Conservation (phyloP, 208 protist species). For the Wallacemonas sp. region DNA sequence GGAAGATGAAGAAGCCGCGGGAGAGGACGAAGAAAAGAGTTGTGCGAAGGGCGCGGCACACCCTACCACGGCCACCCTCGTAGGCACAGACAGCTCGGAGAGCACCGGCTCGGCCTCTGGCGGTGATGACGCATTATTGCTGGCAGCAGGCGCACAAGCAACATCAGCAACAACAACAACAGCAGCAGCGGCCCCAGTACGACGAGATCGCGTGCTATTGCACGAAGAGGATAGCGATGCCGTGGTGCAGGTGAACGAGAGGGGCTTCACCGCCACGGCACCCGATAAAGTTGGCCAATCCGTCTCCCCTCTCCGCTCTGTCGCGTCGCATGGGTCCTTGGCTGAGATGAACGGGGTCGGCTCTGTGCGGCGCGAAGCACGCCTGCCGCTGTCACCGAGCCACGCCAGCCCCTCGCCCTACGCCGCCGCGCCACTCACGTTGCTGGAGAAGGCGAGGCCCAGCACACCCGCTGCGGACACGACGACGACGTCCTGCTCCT, state of each 20-base stretch:
- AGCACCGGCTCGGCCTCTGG: no score
- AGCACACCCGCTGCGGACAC: not conserved
- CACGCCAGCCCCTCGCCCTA: no score
- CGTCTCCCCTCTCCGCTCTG: no score
- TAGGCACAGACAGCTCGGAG: no score
- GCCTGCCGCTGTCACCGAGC: not conserved
- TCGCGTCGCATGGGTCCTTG: no score
- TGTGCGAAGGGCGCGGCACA: not conserved
- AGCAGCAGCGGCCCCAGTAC: not conserved
- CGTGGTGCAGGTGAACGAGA: slow-evolving; percentile 3
- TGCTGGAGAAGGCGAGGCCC: not conserved
- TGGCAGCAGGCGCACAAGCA: no score
- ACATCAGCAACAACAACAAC: slow-evolving; percentile 17
- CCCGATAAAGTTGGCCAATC: not conserved
- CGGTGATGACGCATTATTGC: no score
- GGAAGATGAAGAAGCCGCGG: no score
- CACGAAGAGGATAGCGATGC: slow-evolving; percentile 12
- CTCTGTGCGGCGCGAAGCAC: no score
- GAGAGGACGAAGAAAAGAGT: slow-evolving; percentile 11
- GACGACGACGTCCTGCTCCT: slow-evolving; percentile 16
- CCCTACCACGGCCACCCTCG: not conserved
- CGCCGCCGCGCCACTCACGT: no score
- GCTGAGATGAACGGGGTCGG: no score
- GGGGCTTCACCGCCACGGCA: slow-evolving; percentile 4
- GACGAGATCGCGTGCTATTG: not conserved